phyloP scores from a whole-genome alignment of 345 rosid species.

The Eucalyptus virginea region DNA sequence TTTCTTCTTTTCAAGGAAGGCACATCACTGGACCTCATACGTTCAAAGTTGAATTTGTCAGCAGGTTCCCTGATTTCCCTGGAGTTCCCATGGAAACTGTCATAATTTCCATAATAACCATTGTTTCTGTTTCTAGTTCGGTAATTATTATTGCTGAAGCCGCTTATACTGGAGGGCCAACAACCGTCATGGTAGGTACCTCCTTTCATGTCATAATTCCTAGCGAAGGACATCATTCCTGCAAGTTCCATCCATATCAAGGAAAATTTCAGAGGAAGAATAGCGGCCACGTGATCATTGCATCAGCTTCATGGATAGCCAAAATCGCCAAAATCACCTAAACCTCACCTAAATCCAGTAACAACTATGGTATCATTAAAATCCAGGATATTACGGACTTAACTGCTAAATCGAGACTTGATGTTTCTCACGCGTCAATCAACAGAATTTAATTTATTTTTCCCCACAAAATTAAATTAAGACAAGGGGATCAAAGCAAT shows the following conservation, averaged over 20 bases:
- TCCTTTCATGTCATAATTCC: conserved; percentile 33
- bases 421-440: not conserved
- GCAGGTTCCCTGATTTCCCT: conserved; percentile 19
- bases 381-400: not conserved
- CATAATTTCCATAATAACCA: conserved; percentile 3
- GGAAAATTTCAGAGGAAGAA: not conserved
- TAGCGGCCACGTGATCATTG: not conserved
- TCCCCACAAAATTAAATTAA: not conserved
- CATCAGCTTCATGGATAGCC: not conserved
- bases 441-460: not conserved
- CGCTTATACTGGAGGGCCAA: conserved; percentile 11
- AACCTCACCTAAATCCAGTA: not conserved
- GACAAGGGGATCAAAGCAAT: not conserved
- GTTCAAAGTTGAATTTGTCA: not conserved
- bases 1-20: conserved; percentile 52
- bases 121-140: conserved; percentile 2
- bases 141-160: conserved; percentile 2
- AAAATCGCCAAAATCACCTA: not conserved
- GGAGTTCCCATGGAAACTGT: not conserved
- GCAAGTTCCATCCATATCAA: not conserved
- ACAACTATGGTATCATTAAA: not conserved
- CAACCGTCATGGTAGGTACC: conserved; percentile 12
- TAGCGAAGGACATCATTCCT: conserved; percentile 37
- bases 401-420: not conserved
- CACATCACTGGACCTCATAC: conserved; percentile 15